Base-by-base conservation (phyloP, 208 protist genomes). In the Crithidia thermophila region DNA sequence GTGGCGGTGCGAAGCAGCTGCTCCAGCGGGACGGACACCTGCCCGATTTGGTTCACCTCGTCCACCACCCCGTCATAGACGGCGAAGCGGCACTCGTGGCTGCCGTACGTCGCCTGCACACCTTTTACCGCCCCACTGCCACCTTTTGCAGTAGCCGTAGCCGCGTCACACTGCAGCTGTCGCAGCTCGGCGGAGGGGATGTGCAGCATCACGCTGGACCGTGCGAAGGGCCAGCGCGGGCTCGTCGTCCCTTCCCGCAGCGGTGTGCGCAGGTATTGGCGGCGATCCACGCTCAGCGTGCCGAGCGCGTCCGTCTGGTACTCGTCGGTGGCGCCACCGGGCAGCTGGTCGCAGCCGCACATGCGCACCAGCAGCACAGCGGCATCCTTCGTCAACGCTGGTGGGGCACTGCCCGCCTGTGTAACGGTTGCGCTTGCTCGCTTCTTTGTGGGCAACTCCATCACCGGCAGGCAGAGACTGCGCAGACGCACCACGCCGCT, bases 61-160 rank as follows among this genome's bases (percentile, higher is more conserved):
- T 93, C 84, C 33, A 88, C 71, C 42, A 91, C 75, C 43, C 88
- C 88, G 65, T 93, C 86, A 74, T 83, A 96, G 5, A 96, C 82
- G 40, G 65, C 65, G 31, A 93, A 77, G 49, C 72, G 20, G 33
- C 69, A 75, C 39, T 53, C 39, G 43, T 69, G 69, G 18, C n/a
- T n/a, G 40, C 16, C 21, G 3, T 20, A 8, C 25, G 47, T 3
- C 47, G 28, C 9, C 40, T 46, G 14, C 27, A 27, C 20, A 25
- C 8, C 11, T 9, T 7, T 39, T 61, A 16, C 27, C 6, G 39
- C 21, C 27, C 36, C 21, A 18, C 39, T 9, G 30, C 37, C 55
- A 21, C 14, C 25, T 47, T n/a, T n/a, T n/a, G n/a, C 55, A 8
- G 13, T 37, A 45, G 21, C 10, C 36, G 4, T 27, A 28, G 11